These are phyloP conservation scores for Botrytis aclada DNA, from an alignment of 2,329 filamentous ascomycete species.

Conservation along the genomic window DNA sequence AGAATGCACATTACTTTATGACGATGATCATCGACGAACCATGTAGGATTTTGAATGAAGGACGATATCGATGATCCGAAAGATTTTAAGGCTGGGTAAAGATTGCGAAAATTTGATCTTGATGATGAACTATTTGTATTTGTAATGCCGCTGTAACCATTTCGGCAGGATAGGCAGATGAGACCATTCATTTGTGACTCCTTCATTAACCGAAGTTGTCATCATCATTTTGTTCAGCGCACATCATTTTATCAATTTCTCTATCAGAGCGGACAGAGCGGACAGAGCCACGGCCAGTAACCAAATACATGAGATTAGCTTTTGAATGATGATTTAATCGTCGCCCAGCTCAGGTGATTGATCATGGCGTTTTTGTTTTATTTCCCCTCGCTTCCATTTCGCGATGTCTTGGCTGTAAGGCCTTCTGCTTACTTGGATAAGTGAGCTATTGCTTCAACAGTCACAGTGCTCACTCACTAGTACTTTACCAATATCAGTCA, in stretches of 20 bases:
- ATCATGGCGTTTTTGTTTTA: background rate
- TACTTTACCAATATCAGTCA: slow-evolving; percentile 5
- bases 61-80: background rate
- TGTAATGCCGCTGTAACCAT: slow-evolving; percentile 5
- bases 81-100: slow-evolving; percentile 8
- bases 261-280: background rate
- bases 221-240: background rate
- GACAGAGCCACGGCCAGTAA: background rate
- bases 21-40: background rate
- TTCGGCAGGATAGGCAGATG: slow-evolving; percentile 12
- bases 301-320: background rate
- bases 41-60: background rate
- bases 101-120: background rate
- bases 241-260: background rate
- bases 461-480: background rate
- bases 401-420: background rate
- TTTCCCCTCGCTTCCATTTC: slow-evolving; percentile 1
- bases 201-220: slow-evolving; percentile 10
- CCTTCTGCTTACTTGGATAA: background rate
- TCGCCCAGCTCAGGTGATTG: slow-evolving; percentile 16
- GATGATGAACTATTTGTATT: background rate
- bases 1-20: slow-evolving; percentile 15
- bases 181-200: slow-evolving; percentile 4
- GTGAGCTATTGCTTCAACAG: slow-evolving; percentile 5
- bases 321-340: slow-evolving; percentile 8